Evolutionary conservation across 805 yeast species (phyloP), one percentile per base, ranked within the genome.

Genomic region (Lipomyces japonicus): DNA sequence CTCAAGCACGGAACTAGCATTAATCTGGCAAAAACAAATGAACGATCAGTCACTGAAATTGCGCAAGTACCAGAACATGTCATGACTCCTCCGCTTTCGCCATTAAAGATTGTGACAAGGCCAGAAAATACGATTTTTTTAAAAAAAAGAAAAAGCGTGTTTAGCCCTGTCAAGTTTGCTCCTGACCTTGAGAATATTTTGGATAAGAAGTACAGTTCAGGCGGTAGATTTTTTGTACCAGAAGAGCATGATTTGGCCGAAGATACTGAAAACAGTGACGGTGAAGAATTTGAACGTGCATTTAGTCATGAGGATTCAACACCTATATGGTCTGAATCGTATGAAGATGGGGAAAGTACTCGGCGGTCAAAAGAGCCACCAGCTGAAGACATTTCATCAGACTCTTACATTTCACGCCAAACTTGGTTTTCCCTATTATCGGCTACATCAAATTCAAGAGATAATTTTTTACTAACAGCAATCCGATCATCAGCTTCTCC

Each of bases 151-250:
- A 44, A 77, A 70, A 86, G 95, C 38, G 79, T 83, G 0, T 90
- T 88, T 67, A 86, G 95, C 0, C 95, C 95, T 0, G 71, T 89
- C 37, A 75, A 77, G 37, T 90, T 89, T 68, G 84, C 86, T 60
- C 95, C 96, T 0, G 76, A 83, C 18, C 84, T 87, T 47, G 81
- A 80, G 49, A 76, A 78, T 41, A 80, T 78, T 50, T 81, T 91
- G 35, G 97, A 91, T 63, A 80, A 85, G 49, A 91, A 91, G 62
- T 91, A 91, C 61, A 82, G 83, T 10, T 76, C 76, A 56, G 98
- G 98, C 4, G 98, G 98, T 1, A 85, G 90, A 62, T 91, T 86
- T 63, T 89, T 81, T 63, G 86, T 85, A 12, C 57, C 66, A 3
- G 46, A 51, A 12, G 61, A 51, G 23, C 61, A 48, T 14, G 59